phyloP scores from a whole-genome alignment of 805 yeast genomes.

The Lipomyces mesembrius region DNA sequence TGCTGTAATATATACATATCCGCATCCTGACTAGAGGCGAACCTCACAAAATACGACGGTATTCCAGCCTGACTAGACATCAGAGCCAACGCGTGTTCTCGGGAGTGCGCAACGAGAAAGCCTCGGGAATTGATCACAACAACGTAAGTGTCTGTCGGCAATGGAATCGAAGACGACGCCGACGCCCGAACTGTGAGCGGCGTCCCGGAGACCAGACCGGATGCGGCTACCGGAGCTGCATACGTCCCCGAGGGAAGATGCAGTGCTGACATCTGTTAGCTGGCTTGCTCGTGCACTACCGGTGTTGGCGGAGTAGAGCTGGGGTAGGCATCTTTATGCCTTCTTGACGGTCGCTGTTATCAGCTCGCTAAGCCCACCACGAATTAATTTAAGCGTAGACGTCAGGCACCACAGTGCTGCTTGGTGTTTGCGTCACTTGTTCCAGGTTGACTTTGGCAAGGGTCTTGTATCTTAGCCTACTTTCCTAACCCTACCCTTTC shows the following conservation, averaged over 20 bases:
- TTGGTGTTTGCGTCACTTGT: too few species aligned
- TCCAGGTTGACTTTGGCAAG: too few species aligned
- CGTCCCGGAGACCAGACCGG: not conserved
- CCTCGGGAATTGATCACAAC: constrained; percentile 19
- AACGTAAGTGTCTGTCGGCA: constrained; percentile 4
- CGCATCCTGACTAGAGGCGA: constrained; percentile 18
- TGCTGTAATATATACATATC: constrained; percentile 20
- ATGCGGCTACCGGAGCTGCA: not conserved
- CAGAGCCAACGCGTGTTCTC: constrained; percentile 12
- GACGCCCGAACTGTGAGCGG: not conserved
- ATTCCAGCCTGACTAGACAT: constrained; percentile 8
- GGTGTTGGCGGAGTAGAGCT: not conserved
- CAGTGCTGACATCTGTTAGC: constrained; percentile 5
- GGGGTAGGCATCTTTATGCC: not conserved
- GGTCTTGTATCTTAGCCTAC: too few species aligned
- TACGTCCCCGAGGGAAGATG: constrained; percentile 8
- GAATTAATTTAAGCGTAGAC: not conserved
- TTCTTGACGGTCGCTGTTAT: too few species aligned
- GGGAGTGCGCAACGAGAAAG: constrained; percentile 17
- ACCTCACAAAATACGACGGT: constrained; percentile 25
- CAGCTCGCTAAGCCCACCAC: not conserved
- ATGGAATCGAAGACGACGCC: not conserved
- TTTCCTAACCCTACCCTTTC: too few species aligned
- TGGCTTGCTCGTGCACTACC: not conserved
- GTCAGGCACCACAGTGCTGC: too few species aligned